Conservation (phyloP, 768 basidiomycete genomes). For the Sarcodon aspratus region DNA sequence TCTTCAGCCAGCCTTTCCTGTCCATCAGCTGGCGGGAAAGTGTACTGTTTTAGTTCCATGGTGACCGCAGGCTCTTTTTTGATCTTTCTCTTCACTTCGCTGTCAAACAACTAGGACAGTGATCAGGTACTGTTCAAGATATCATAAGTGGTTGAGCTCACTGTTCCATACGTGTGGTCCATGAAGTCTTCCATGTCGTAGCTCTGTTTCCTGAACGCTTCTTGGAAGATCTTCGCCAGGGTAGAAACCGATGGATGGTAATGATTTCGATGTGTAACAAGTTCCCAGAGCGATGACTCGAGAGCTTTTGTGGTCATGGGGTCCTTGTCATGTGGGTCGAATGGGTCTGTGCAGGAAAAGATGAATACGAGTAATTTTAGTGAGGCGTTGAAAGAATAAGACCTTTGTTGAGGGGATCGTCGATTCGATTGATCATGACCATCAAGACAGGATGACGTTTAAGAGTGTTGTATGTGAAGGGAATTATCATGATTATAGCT, state of each 20-base stretch:
- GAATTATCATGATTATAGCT: constrained; percentile 82
- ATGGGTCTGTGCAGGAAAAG: constrained; percentile 43
- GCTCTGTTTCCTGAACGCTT: constrained; percentile 88
- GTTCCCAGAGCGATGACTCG: constrained; percentile 88
- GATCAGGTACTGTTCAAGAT: constrained; percentile 1
- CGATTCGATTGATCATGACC: constrained; percentile 77
- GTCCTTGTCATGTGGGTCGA: constrained; percentile 50
- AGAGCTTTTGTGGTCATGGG: constrained; percentile 73
- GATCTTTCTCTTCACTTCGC: constrained; percentile 68
- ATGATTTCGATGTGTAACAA: constrained; percentile 61
- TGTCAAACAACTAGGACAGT: constrained; percentile 64
- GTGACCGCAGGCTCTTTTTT: constrained; percentile 62
- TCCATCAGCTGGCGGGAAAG: constrained; percentile 16
- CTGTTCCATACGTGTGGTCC: constrained; percentile 85
- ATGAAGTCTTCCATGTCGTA: constrained; percentile 93
- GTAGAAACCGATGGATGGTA: constrained; percentile 87
- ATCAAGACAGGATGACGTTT: constrained; percentile 88
- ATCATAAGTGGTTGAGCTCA: constrained; percentile 22
- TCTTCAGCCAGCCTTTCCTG: constrained; percentile 2
- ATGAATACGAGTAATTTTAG: neutral
- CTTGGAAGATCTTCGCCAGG: constrained; percentile 73
- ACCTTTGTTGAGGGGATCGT: constrained; percentile 24
- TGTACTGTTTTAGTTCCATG: constrained; percentile 12
- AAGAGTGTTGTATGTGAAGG: constrained; percentile 90
- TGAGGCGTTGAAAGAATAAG: neutral